Base-by-base conservation (phyloP, 371 early-diverging fungal species). In the Haplosporangium sp. region DNA sequence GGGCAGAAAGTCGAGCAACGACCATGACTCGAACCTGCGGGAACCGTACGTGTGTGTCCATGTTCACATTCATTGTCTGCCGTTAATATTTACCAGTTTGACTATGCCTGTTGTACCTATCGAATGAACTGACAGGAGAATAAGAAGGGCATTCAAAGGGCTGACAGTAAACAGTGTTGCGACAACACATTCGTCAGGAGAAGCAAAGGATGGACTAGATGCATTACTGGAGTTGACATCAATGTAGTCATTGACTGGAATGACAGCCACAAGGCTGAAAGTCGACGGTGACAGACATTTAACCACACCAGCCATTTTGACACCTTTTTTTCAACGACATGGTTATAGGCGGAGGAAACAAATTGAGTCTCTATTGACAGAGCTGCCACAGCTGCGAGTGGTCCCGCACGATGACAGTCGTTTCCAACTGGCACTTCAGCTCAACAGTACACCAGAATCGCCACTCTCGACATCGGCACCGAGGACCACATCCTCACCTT, bases 1-100 rank as follows among this genome's bases (percentile, higher is more conserved):
- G 74, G 74, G 69, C 64, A 74, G 69, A 55, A 74, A 74, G 56
- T 11, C 69, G 10, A 59, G 21, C 59, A 68, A 67, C 14, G 74
- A 74, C 53, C 18, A 61, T 50, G 69, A 68, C 54, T 63, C 68
- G 40, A 69, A 40, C 47, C 61, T 55, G 18, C 60, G 60, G 14
- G 67, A 59, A 29, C 67, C 63, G 64, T 64, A 63, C 52, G 69
- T 74, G 10, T 11, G 12, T 16, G 6, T 16, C 14, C 45, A 11
- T 36, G 18, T 16, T 41, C 14, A 18, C 36, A n/a, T 11, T 14
- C 18, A 20, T 5, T 18, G 8, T 12, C 21, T 20, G 23, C 21
- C 23, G 0, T 45, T 8, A 47, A 11, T 64, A 13, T 36, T 21
- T 54, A 4, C 38, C 36, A 29, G 16, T 38, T 54, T 21, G 21